Conservation (phyloP, 331 rosid genomes). For the Stylosanthes scabra region DNA sequence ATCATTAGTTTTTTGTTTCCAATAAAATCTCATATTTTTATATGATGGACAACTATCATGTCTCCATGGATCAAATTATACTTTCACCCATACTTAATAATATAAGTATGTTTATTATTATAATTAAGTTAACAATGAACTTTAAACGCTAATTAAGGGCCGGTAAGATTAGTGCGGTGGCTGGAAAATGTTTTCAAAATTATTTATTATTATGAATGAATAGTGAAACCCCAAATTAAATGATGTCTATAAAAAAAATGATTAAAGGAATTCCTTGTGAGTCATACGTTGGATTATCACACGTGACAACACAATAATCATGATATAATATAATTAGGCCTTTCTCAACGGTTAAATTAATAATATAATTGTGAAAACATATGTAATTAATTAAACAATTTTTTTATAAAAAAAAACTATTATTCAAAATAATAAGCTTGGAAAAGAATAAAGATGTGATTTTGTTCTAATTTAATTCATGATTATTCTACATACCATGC, state of each 20-base stretch:
- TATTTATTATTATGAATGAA: too few species aligned
- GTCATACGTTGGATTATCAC: neutral
- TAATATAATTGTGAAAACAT: neutral
- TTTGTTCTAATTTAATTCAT: slow-evolving; percentile 22
- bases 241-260: too few species aligned
- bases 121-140: neutral
- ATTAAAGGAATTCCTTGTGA: neutral
- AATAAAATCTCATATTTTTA: too few species aligned
- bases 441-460: neutral
- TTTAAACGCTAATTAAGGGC: neutral
- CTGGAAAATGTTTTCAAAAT: too few species aligned
- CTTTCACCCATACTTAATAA: too few species aligned
- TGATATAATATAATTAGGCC: neutral
- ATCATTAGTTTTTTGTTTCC: too few species aligned
- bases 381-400: neutral
- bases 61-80: too few species aligned
- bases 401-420: neutral
- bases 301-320: slow-evolving; percentile 3
- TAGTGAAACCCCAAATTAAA: too few species aligned
- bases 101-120: neutral
- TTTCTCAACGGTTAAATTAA: neutral
- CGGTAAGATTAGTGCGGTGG: neutral
- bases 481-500: slow-evolving; percentile 12
- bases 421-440: neutral
- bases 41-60: too few species aligned